Evolutionary conservation across 345 rosid species (phyloP).

Genomic region (Erucastrum elatum): DNA sequence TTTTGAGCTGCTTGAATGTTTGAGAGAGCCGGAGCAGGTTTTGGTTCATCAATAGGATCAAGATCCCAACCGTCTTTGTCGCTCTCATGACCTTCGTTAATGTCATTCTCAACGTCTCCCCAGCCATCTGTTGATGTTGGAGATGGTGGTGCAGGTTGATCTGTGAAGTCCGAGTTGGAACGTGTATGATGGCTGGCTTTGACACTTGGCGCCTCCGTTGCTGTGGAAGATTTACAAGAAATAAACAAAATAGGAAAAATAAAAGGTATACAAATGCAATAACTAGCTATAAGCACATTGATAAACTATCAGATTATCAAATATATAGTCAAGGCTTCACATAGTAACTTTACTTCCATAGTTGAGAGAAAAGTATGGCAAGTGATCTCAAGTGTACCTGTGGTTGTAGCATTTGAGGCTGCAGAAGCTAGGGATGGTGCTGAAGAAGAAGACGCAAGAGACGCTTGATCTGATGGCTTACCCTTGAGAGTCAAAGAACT

Average conservation of each 20-base stretch:
- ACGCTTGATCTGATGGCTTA: conserved; percentile 79
- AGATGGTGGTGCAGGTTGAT: conserved; percentile 70
- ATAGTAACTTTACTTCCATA: not conserved
- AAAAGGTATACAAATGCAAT: not conserved
- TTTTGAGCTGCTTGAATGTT: conserved; percentile 94
- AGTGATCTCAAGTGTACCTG: conserved; percentile 51
- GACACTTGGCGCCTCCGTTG: conserved; percentile 51
- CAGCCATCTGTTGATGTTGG: conserved; percentile 98
- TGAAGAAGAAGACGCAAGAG: conserved; percentile 63
- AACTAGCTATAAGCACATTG: not conserved
- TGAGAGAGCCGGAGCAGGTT: conserved; percentile 74
- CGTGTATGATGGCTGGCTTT: conserved; percentile 52
- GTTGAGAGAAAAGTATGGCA: not conserved
- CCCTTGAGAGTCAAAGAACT: conserved; percentile 96
- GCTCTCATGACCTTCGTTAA: conserved; percentile 66
- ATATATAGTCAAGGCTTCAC: not conserved
- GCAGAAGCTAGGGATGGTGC: conserved; percentile 48
- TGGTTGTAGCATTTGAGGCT: conserved; percentile 59
- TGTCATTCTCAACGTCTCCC: conserved; percentile 93
- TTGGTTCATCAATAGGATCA: conserved; percentile 88
- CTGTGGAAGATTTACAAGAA: conserved; percentile 38
- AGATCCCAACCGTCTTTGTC: conserved; percentile 98
- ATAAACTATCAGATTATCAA: not conserved
- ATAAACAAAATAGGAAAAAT: not conserved
- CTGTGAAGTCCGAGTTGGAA: conserved; percentile 69